Base-by-base conservation (phyloP, 352 stramenopile genomes). In the Phytophthora crassamura region DNA sequence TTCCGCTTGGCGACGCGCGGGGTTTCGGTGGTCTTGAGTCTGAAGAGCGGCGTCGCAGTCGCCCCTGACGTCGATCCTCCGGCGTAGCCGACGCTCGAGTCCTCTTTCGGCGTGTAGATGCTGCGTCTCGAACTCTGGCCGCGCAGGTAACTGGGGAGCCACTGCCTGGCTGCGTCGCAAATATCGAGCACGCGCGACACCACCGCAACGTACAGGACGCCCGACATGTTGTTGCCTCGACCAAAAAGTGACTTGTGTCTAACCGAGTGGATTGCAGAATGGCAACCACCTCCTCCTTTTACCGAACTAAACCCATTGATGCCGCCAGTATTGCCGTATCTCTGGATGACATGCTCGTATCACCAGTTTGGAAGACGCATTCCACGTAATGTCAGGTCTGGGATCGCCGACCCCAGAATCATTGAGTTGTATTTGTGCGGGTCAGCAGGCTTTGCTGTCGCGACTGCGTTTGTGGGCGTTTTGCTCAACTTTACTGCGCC, bases 21-120 rank as follows among this genome's bases (percentile, higher is more conserved):
- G 4, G 32, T 61, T 2, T 50, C 25, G 3, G 34, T 18, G 14
- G 28, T 15, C 15, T 45, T 43, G 4, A 7, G 11, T 1, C 16
- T 16, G 20, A 62, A 54, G 3, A 36, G 14, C 11, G 53, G 45
- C 9, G 36, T 54, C 5, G 53, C 18, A 15, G 53, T 42, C 7
- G 53, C 53, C 15, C 51, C 36, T 16, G 53, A 64, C n/a, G 52
- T 69, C 25, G 38, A 43, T 41, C 12, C 53, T 15, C 36, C 45
- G 41, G 30, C 25, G 11, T 69, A 69, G 1, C 35, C 46, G 2
- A 18, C 18, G 7, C 16, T 58, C 22, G 45, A 14, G 32, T 69
- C 61, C 4, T 69, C 61, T 38, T 64, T 69, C 4, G 62, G 62
- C n/a, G 62, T 70, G 39, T 47, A 70, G 47, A 66, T 66, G 28